phyloP scores from a whole-genome alignment of 352 stramenopile genomes.

The Phytophthora pinifolia region DNA sequence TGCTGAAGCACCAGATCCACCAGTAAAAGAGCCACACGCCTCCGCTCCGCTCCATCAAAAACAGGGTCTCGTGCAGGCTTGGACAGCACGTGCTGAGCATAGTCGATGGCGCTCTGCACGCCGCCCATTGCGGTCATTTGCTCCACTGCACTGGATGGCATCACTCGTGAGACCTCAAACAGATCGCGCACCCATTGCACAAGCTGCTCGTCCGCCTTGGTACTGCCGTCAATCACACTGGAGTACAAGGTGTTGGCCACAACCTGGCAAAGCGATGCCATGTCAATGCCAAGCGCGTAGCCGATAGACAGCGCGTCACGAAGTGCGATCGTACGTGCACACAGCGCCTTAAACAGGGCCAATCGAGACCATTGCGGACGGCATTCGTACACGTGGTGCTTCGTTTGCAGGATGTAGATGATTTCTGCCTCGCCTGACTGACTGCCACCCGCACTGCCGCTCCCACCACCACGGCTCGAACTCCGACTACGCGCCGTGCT shows the following conservation, averaged over 20 bases:
- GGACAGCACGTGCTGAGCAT: slow-evolving; percentile 52
- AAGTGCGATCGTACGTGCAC: slow-evolving; percentile 52
- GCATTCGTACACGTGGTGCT: slow-evolving; percentile 85
- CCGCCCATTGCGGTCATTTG: slow-evolving; percentile 65
- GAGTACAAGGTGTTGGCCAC: slow-evolving; percentile 78
- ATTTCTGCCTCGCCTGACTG: slow-evolving; percentile 49
- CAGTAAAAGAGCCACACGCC: slow-evolving; percentile 51
- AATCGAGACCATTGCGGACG: slow-evolving; percentile 83
- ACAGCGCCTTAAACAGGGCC: slow-evolving; percentile 76
- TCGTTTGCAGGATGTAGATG: slow-evolving; percentile 83
- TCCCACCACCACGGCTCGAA: slow-evolving; percentile 1
- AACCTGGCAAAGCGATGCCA: slow-evolving; percentile 85
- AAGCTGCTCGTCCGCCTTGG: slow-evolving; percentile 24
- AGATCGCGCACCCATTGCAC: slow-evolving; percentile 77
- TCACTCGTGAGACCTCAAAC: slow-evolving; percentile 65
- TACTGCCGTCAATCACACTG: slow-evolving; percentile 30
- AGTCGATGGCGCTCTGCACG: slow-evolving; percentile 55
- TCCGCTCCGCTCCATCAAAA: slow-evolving; percentile 42
- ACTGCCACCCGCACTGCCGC: slow-evolving; percentile 15
- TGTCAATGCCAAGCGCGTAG: slow-evolving; percentile 85
- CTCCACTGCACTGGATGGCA: slow-evolving; percentile 67
- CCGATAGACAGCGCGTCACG: slow-evolving; percentile 80
- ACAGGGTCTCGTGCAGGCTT: slow-evolving; percentile 34
- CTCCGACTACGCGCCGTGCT: slow-evolving; percentile 40
- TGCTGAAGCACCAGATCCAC: slow-evolving; percentile 64